A percentile compares a stretch with the other conserved stretches of the same genome.
These are phyloP conservation scores for Solanum tacnaense DNA, from an alignment of 257 asterid species.

Conservation along the genomic window DNA sequence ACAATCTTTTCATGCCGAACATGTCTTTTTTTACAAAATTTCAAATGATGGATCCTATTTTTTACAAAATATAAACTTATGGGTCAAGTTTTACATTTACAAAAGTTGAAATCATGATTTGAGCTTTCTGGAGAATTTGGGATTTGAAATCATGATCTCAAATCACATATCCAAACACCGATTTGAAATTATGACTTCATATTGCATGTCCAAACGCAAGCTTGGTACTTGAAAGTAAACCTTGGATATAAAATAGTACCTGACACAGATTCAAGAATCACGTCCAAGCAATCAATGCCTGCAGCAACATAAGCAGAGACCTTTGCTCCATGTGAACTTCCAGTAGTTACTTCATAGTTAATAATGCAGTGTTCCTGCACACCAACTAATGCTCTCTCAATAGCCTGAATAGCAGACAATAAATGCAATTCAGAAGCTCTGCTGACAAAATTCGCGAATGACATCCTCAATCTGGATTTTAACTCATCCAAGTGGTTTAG, in stretches of 20 bases:
- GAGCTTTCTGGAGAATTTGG: neutral
- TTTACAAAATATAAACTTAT: neutral
- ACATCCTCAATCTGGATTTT: slow-evolving; percentile 49
- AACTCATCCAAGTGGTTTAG: slow-evolving; percentile 38
- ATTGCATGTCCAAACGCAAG: neutral
- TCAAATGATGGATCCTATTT: neutral
- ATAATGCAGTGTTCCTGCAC: slow-evolving; percentile 47
- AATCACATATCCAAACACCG: neutral
- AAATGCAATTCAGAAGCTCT: slow-evolving; percentile 64
- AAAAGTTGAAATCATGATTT: neutral
- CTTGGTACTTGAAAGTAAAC: neutral
- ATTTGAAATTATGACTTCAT: neutral
- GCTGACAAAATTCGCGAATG: slow-evolving; percentile 47
- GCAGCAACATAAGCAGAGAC: slow-evolving; percentile 68
- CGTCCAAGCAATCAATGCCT: slow-evolving; percentile 71
- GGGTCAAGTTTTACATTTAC: neutral
- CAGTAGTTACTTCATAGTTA: slow-evolving; percentile 53
- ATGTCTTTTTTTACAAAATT: neutral
- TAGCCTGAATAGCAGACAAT: slow-evolving; percentile 47
- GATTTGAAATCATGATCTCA: neutral
- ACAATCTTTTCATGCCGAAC: neutral
- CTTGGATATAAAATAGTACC: slow-evolving; percentile 28
- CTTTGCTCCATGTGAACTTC: slow-evolving; percentile 52
- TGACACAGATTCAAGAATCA: slow-evolving; percentile 63
- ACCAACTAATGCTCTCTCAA: slow-evolving; percentile 92